Percentiles rank a stretch among this genome's conserved stretches.
These are phyloP conservation scores for Polytolypa hystricis DNA, from an alignment of 2,329 filamentous ascomycete genomes.

Conservation along the genomic window DNA sequence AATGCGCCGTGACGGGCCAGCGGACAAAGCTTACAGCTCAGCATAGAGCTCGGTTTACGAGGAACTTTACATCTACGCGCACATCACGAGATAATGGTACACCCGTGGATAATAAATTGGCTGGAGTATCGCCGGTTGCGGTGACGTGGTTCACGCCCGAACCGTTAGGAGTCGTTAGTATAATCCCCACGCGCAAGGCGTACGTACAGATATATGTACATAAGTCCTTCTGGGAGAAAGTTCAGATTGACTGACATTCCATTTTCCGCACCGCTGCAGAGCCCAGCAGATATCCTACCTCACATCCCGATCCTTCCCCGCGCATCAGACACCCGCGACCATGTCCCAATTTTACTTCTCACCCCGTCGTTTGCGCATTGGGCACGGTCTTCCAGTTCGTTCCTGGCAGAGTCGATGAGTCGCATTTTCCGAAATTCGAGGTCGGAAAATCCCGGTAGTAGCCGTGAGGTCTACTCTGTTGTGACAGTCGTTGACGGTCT, in stretches of 20 bases:
- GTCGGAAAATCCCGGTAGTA: conserved; percentile 3
- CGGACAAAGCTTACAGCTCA: neutral
- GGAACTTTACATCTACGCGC: neutral
- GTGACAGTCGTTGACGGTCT: conserved; percentile 29
- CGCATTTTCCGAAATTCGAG: conserved; percentile 15
- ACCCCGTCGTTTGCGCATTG: conserved; percentile 29
- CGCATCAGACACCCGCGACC: conserved; percentile 9
- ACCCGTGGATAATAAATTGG: neutral
- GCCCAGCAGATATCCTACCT: conserved; percentile 20
- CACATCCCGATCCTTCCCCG: conserved; percentile 15
- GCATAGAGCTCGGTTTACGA: neutral
- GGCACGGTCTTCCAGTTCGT: conserved; percentile 21
- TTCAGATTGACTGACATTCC: neutral
- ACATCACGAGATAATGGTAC: neutral
- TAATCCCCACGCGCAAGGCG: neutral
- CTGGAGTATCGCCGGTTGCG: neutral
- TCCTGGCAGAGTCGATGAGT: conserved; percentile 22
- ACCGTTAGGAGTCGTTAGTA: conserved; percentile 1
- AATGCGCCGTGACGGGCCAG: neutral
- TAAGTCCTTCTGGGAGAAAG: neutral
- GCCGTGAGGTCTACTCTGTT: conserved; percentile 18
- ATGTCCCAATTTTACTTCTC: conserved; percentile 25
- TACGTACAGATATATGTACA: neutral
- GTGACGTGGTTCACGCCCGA: conserved; percentile 2
- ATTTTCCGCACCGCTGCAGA: conserved; percentile 11